Conservation (phyloP, 495 filamentous ascomycete genomes). For the Rostrohypoxylon terebratum region DNA sequence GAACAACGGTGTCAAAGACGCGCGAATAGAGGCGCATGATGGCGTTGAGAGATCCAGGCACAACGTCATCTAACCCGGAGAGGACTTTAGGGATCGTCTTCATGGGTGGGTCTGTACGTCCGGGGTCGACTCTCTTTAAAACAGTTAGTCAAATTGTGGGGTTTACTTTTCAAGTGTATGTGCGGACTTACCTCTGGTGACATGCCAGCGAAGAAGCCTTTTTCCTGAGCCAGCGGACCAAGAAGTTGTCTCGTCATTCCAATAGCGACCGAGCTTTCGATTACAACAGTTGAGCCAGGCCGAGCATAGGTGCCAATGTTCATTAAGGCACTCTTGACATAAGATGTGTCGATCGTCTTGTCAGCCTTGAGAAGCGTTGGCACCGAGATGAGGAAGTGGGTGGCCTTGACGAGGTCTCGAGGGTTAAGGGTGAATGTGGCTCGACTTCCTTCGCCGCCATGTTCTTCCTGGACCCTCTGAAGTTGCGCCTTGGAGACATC, state of each 20-base stretch:
- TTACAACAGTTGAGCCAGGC: constrained; percentile 50
- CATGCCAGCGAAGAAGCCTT: constrained; percentile 52
- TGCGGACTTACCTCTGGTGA: constrained; percentile 50
- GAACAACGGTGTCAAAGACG: constrained; percentile 51
- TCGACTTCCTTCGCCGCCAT: constrained; percentile 24
- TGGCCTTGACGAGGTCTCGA: constrained; percentile 40
- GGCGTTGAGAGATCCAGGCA: constrained; percentile 48
- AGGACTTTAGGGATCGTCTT: constrained; percentile 53
- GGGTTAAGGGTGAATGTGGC: constrained; percentile 45
- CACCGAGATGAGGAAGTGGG: constrained; percentile 55
- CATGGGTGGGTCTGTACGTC: constrained; percentile 45
- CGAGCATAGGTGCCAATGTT: constrained; percentile 47
- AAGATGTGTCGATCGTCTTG: constrained; percentile 51
- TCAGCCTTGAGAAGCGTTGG: constrained; percentile 52
- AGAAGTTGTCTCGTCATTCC: constrained; percentile 55
- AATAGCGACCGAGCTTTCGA: constrained; percentile 54
- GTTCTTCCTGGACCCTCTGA: constrained; percentile 28
- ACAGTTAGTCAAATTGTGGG: constrained; percentile 9
- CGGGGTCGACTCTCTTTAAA: constrained; percentile 53
- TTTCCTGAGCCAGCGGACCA: constrained; percentile 40
- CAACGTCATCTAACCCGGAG: constrained; percentile 51
- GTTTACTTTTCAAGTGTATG: not conserved
- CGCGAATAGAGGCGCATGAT: constrained; percentile 49
- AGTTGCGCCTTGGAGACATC: constrained; percentile 50
- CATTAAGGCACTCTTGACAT: constrained; percentile 46